phyloP scores from a whole-genome alignment of 768 basidiomycete species.

The Fomitopsis serialis region DNA sequence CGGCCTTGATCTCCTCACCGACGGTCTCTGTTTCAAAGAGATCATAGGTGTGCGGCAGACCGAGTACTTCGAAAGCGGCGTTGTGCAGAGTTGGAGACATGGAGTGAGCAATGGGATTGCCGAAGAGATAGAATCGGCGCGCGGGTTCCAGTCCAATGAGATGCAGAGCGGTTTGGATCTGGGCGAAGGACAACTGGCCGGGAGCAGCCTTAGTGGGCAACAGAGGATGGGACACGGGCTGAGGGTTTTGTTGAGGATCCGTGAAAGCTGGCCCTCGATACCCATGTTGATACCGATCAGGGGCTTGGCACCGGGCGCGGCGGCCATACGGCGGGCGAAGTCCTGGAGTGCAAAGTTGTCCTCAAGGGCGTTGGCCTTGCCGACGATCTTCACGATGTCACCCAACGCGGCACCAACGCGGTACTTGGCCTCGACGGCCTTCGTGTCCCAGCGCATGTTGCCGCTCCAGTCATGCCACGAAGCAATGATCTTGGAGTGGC shows the following conservation, averaged over 20 bases:
- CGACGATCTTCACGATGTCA: constrained; percentile 91
- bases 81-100: constrained; percentile 95
- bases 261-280: constrained; percentile 79
- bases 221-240: constrained; percentile 89
- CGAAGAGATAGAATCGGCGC: constrained; percentile 80
- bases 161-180: constrained; percentile 79
- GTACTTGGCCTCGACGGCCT: constrained; percentile 64
- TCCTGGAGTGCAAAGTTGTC: constrained; percentile 78
- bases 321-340: constrained; percentile 52
- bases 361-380: constrained; percentile 65
- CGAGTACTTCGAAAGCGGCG: constrained; percentile 73
- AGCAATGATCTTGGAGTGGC: constrained; percentile 75
- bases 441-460: constrained; percentile 71
- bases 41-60: constrained; percentile 78
- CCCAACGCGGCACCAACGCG: constrained; percentile 59
- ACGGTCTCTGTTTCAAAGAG: constrained; percentile 71
- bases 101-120: constrained; percentile 81
- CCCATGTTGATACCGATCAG: constrained; percentile 97
- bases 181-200: constrained; percentile 84
- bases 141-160: constrained; percentile 76
- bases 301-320: constrained; percentile 57
- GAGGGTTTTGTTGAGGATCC: constrained; percentile 80
- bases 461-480: constrained; percentile 97
- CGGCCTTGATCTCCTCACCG: constrained; percentile 56
- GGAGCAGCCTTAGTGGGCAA: constrained; percentile 88